phyloP scores from a whole-genome alignment of 306 rosid genomes.

The Glycyrrhiza uralensis region DNA sequence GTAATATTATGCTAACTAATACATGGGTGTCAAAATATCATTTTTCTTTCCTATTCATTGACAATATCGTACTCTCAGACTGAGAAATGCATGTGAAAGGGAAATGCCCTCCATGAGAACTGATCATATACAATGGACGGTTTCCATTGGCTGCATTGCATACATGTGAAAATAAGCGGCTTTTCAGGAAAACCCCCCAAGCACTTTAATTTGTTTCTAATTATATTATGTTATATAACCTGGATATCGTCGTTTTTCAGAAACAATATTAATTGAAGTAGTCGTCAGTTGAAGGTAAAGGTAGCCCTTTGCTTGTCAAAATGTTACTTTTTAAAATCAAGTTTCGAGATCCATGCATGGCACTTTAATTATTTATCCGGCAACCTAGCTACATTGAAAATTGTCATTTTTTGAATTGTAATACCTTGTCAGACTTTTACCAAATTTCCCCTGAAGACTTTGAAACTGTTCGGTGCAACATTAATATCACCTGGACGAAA shows the following conservation, averaged over 20 bases:
- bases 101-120: neutral
- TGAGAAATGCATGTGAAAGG: neutral
- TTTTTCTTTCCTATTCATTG: too few species aligned
- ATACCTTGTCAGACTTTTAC: neutral
- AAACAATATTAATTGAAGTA: neutral
- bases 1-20: too few species aligned
- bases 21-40: too few species aligned
- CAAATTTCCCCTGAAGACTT: neutral
- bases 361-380: slow-evolving; percentile 8
- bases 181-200: neutral
- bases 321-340: neutral
- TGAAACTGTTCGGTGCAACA: too few species aligned
- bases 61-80: too few species aligned
- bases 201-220: slow-evolving; percentile 2
- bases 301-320: slow-evolving; percentile 7
- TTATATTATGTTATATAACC: neutral
- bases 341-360: neutral
- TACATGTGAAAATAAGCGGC: slow-evolving; percentile 25
- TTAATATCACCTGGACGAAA: too few species aligned
- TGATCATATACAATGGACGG: neutral
- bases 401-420: neutral
- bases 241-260: slow-evolving; percentile 17
- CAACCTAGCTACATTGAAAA: neutral
- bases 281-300: neutral
- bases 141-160: neutral